phyloP scores from a whole-genome alignment of 345 rosid species.

The Eucalyptus paniculata region DNA sequence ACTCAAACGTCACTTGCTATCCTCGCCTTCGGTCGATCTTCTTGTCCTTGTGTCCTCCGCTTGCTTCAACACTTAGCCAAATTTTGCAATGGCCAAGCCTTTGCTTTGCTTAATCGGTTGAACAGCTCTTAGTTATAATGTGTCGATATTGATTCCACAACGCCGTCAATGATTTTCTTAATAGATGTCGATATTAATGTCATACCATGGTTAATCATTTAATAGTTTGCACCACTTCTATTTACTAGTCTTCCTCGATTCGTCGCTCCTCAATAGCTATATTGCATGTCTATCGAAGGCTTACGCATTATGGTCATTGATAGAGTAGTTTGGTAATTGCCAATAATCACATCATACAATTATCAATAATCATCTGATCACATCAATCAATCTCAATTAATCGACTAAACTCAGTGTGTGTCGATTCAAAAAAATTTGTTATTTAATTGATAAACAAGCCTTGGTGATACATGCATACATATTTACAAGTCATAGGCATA shows the following conservation, averaged over 20 bases:
- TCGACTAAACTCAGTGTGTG: not conserved
- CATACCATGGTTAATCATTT: not conserved
- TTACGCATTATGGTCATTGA: not conserved
- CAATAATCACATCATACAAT: not conserved
- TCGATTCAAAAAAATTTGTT: not conserved
- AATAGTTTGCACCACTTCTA: not conserved
- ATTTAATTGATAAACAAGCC: not conserved
- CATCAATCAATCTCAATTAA: not conserved
- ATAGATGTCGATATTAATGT: not conserved
- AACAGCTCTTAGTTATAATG: not conserved
- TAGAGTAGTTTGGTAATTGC: not conserved
- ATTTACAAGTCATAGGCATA: not conserved
- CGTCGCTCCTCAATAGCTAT: not conserved
- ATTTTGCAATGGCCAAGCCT: not conserved
- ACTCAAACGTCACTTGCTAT: not conserved
- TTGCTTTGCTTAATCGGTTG: not conserved
- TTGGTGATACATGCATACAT: not conserved
- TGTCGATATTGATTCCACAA: not conserved
- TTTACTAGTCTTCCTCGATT: not conserved
- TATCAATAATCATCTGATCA: not conserved
- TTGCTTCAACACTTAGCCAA: not conserved
- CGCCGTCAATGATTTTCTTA: not conserved
- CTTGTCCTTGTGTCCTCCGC: not conserved
- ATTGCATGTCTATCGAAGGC: not conserved
- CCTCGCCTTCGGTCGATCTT: not conserved